A percentile compares a stretch with the other conserved stretches of the same genome.
Conservation (phyloP, 2,329 filamentous ascomycete genomes). For the Neonectria coccinea region DNA sequence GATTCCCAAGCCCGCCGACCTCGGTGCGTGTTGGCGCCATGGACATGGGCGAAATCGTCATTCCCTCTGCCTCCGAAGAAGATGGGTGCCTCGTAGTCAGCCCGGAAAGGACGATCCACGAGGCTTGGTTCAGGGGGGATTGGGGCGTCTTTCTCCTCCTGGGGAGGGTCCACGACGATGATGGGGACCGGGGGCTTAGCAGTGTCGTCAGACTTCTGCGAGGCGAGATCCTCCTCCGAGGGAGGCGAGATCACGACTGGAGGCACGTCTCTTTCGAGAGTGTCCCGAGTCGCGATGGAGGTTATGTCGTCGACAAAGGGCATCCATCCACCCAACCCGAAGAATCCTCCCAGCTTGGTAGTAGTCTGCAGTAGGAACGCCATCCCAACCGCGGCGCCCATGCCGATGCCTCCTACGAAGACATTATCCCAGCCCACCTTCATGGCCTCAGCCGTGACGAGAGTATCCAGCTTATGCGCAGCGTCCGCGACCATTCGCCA, state of each 20-base stretch:
- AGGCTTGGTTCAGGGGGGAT: background rate
- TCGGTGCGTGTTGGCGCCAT: too few relatives aligned
- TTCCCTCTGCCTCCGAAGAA: background rate
- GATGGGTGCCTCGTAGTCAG: background rate
- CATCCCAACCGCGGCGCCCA: constrained; percentile 21
- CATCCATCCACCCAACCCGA: constrained; percentile 20
- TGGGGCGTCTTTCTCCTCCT: background rate
- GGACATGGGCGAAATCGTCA: too few relatives aligned
- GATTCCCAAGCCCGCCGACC: too few relatives aligned
- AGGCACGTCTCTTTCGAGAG: background rate
- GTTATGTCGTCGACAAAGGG: constrained; percentile 16
- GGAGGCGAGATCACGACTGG: background rate
- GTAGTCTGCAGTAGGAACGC: constrained; percentile 12
- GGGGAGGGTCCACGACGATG: background rate
- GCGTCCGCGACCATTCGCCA: background rate
- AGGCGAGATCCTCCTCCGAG: background rate
- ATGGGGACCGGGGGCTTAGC: background rate
- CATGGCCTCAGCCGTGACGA: constrained; percentile 13
- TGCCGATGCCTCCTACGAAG: constrained; percentile 23
- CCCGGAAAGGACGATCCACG: background rate
- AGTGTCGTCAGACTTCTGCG: background rate
- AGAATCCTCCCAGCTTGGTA: constrained; percentile 18
- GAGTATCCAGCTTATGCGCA: constrained; percentile 1
- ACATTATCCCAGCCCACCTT: constrained; percentile 10
- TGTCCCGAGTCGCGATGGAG: background rate